phyloP scores from a whole-genome alignment of 495 filamentous ascomycete species.

The Bacidia rubella region DNA sequence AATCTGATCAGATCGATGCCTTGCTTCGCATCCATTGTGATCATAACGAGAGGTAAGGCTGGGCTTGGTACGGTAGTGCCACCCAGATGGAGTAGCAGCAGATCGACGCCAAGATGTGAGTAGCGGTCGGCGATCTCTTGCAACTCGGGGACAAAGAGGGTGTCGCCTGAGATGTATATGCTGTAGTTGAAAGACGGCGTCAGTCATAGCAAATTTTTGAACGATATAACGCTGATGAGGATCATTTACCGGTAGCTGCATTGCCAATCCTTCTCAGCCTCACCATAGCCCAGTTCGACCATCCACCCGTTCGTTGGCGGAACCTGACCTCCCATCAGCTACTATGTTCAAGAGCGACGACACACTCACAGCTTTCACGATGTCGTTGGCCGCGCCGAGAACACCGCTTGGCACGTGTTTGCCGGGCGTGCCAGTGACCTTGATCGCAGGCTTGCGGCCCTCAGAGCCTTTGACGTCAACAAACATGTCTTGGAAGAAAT shows the following conservation, averaged over 20 bases:
- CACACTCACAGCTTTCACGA: slow-evolving; percentile 40
- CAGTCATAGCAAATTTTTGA: background rate
- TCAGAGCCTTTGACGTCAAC: slow-evolving; percentile 29
- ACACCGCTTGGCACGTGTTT: slow-evolving; percentile 47
- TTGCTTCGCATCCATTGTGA: slow-evolving; percentile 60
- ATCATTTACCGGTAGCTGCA: slow-evolving; percentile 30
- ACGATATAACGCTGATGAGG: no score
- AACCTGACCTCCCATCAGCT: slow-evolving; percentile 21
- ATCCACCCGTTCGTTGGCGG: slow-evolving; percentile 66
- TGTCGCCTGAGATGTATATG: slow-evolving; percentile 65
- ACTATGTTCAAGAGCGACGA: background rate
- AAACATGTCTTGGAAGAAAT: slow-evolving; percentile 40
- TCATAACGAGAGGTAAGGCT: slow-evolving; percentile 44
- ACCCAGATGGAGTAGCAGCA: slow-evolving; percentile 56
- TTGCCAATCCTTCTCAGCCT: slow-evolving; percentile 22
- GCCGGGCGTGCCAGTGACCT: slow-evolving; percentile 56
- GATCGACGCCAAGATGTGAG: slow-evolving; percentile 39
- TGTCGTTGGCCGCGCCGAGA: slow-evolving; percentile 38
- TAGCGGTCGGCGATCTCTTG: slow-evolving; percentile 42
- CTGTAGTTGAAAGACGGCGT: slow-evolving; percentile 18
- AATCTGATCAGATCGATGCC: slow-evolving; percentile 46
- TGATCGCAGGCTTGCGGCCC: slow-evolving; percentile 29
- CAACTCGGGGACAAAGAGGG: slow-evolving; percentile 50
- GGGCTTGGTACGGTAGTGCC: slow-evolving; percentile 52
- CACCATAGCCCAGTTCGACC: slow-evolving; percentile 43